Percentiles rank a stretch among this genome's conserved stretches.
These are phyloP conservation scores for Daedaleopsis sinensis DNA, from an alignment of 768 basidiomycete species.

Conservation along the genomic window DNA sequence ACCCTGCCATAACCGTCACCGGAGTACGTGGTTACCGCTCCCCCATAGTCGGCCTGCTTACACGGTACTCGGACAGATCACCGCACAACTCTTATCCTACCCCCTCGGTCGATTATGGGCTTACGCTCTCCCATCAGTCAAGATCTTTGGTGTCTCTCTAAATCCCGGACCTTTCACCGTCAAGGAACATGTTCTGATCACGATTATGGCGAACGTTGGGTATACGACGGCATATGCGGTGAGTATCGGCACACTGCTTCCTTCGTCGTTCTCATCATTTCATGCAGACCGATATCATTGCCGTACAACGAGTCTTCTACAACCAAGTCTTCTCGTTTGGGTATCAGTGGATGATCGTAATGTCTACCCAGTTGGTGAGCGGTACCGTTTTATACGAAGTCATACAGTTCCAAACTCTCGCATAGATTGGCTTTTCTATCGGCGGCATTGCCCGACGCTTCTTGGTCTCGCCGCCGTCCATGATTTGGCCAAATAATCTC, in stretches of 20 bases:
- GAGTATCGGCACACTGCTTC: neutral
- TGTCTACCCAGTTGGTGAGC: constrained; percentile 38
- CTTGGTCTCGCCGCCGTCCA: constrained; percentile 46
- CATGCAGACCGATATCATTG: constrained; percentile 44
- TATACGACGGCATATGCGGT: constrained; percentile 36
- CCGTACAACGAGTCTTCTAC: constrained; percentile 50
- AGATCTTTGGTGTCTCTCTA: constrained; percentile 51
- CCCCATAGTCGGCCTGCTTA: neutral
- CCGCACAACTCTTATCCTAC: constrained; percentile 71
- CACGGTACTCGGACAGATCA: constrained; percentile 37
- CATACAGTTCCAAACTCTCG: neutral
- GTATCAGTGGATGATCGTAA: constrained; percentile 44
- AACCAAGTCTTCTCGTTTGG: constrained; percentile 38
- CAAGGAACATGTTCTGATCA: constrained; percentile 68
- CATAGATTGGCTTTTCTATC: constrained; percentile 42
- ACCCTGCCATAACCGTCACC: constrained; percentile 46
- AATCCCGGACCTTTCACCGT: constrained; percentile 76
- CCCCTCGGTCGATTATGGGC: constrained; percentile 67
- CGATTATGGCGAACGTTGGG: constrained; percentile 45
- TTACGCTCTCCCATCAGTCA: constrained; percentile 50
- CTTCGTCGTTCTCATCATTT: neutral
- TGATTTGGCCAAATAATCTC: constrained; percentile 49
- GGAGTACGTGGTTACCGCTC: constrained; percentile 22
- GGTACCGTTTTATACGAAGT: neutral
- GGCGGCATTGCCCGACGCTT: constrained; percentile 48